Evolutionary conservation across 306 rosid genomes (phyloP).

Genomic region (Cotoneaster glaucophyllus): DNA sequence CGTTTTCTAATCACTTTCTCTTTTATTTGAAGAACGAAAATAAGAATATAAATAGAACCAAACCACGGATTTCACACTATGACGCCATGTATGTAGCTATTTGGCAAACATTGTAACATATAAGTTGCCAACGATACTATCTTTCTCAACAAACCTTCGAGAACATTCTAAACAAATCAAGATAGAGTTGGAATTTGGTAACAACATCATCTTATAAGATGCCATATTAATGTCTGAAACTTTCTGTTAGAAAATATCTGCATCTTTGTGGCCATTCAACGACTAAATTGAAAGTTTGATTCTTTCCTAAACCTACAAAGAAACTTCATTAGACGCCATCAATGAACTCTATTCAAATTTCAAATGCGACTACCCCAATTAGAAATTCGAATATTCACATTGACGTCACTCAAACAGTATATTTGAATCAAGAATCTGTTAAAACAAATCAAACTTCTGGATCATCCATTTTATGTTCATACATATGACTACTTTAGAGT

Average conservation of each 20-base stretch:
- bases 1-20: too few relatives aligned
- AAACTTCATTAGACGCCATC: not conserved
- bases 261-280: too few relatives aligned
- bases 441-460: not conserved
- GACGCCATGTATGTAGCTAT: too few relatives aligned
- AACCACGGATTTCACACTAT: too few relatives aligned
- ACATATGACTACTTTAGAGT: not conserved
- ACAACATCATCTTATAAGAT: not conserved
- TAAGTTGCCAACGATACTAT: not conserved
- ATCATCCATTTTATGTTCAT: not conserved
- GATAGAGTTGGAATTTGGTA: not conserved
- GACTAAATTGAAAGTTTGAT: too few relatives aligned
- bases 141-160: not conserved
- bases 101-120: too few relatives aligned
- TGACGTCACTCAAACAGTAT: not conserved
- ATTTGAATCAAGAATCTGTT: not conserved
- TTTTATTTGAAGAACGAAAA: too few relatives aligned
- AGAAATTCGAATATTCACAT: not conserved
- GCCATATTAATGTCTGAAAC: not conserved
- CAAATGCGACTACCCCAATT: not conserved
- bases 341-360: not conserved
- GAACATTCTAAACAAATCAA: not conserved
- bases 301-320: too few relatives aligned
- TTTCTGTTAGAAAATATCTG: not conserved
- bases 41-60: too few relatives aligned